Conservation (phyloP, 2,329 filamentous ascomycete genomes). For the Elsinoe batatas region DNA sequence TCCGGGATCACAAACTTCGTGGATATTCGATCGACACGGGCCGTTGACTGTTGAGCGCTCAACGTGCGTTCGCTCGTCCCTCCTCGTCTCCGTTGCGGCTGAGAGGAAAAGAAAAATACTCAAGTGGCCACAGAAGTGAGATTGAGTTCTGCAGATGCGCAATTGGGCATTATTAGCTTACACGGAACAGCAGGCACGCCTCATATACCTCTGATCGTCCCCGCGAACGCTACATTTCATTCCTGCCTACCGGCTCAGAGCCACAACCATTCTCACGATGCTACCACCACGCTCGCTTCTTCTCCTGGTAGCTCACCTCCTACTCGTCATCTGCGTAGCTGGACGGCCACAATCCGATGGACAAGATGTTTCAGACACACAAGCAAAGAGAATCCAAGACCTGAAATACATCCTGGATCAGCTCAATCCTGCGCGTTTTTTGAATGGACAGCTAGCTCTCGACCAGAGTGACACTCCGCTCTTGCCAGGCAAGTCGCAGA, state of each 20-base stretch:
- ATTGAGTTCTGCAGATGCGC: not conserved
- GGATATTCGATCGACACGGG: not conserved
- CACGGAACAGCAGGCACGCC: not conserved
- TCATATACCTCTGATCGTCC: not conserved
- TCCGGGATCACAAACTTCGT: not conserved
- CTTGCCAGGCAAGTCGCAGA: not conserved
- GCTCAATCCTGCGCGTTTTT: conserved; percentile 4
- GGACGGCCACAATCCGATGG: not conserved
- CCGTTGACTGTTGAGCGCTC: not conserved
- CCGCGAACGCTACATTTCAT: not conserved
- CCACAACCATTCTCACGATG: conserved; percentile 24
- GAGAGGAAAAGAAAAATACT: not conserved
- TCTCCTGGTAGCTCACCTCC: conserved; percentile 15
- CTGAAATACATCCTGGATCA: conserved; percentile 6
- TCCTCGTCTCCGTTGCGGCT: not conserved
- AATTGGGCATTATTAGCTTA: not conserved
- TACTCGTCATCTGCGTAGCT: not conserved
- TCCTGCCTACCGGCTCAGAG: not conserved
- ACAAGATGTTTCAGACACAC: conserved; percentile 10
- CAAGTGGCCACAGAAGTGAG: not conserved
- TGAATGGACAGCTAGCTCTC: not conserved
- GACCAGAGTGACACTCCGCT: conserved; percentile 1
- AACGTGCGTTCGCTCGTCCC: conserved; percentile 3
- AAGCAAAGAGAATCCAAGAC: not conserved
- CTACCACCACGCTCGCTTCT: conserved; percentile 32